Percentiles rank a stretch among this genome's conserved stretches.
Conservation (phyloP, 768 basidiomycete genomes). For the Boletus reticulatus region DNA sequence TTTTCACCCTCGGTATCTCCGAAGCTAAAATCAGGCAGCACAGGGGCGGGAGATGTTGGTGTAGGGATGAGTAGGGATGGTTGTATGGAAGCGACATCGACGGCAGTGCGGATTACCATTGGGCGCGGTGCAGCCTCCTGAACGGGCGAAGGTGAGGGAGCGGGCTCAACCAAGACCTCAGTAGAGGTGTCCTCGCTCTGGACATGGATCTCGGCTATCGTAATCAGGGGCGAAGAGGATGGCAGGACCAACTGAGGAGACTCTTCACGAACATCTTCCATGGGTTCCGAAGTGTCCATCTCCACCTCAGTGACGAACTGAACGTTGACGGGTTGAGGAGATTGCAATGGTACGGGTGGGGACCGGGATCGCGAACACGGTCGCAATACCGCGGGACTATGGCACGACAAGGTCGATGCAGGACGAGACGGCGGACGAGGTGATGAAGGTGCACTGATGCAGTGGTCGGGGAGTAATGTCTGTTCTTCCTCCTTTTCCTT, state of each 20-base stretch:
- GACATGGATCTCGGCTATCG: not conserved
- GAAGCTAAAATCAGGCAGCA: conserved; percentile 33
- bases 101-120: conserved; percentile 26
- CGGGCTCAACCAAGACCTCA: not conserved
- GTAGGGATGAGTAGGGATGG: conserved; percentile 35
- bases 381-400: conserved; percentile 18
- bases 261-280: conserved; percentile 21
- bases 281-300: conserved; percentile 13
- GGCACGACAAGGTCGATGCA: conserved; percentile 9
- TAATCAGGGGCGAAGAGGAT: conserved; percentile 19
- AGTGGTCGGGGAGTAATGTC: conserved; percentile 1
- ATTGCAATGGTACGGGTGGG: conserved; percentile 4
- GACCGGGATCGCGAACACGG: conserved; percentile 16
- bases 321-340: conserved; percentile 4
- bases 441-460: not conserved
- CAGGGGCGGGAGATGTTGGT: conserved; percentile 33
- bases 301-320: conserved; percentile 8
- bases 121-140: conserved; percentile 4
- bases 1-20: conserved; percentile 29
- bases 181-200: not conserved
- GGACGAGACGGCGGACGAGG: conserved; percentile 21
- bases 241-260: conserved; percentile 26
- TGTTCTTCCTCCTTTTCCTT: conserved; percentile 12
- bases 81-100: conserved; percentile 28
- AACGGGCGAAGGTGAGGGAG: not conserved